phyloP scores from a whole-genome alignment of 164 flowering plant species.

The grape (Vitis vinifera) region ASM3070453v1 NC_081810.1:15747501-15748000 shows the following conservation, averaged over 20 bases:
- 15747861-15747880: too few relatives aligned
- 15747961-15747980: too few relatives aligned
- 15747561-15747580: not conserved
- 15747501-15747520: not conserved
- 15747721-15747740: not conserved
- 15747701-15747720: too few relatives aligned
- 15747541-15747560: not conserved
- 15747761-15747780: not conserved
- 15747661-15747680: not conserved
- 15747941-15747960: too few relatives aligned
- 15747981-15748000: too few relatives aligned
- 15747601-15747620: not conserved
- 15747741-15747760: not conserved
- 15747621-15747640: not conserved
- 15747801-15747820: not conserved
- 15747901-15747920: too few relatives aligned
- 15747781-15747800: not conserved
- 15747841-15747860: too few relatives aligned
- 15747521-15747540: not conserved
- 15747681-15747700: not conserved
- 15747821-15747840: too few relatives aligned
- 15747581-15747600: not conserved
- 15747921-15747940: too few relatives aligned
- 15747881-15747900: too few relatives aligned
- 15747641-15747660: not conserved